Base-by-base conservation (phyloP, 2,329 filamentous ascomycete genomes). In the Dissoconium aciculare region DNA sequence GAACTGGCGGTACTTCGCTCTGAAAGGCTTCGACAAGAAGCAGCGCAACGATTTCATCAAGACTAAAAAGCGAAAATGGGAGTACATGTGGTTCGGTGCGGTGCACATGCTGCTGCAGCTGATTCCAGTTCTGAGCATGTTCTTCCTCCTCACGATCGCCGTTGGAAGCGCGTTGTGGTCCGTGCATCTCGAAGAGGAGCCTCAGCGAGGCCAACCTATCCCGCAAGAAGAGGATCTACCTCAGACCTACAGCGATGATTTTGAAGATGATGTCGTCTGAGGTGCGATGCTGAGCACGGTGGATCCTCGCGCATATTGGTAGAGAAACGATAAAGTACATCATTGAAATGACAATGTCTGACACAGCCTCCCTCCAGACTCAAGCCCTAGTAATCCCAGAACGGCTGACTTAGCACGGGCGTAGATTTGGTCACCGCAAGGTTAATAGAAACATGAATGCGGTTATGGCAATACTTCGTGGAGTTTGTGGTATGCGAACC, bases 51-150 rank as follows among this genome's bases (percentile, higher is more conserved):
- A 61, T 15, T 82, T 79, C 45, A 69, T 87, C 15, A 66, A 64
- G 32, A 63, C 60, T 17, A 66, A 66, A 36, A 63, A 62, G 26
- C 67, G 78, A 31, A 64, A 71, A 38, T 80, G 81, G 70, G 80
- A 89, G 36, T 95, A 94, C 52, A 76, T 83, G 10, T 92, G 82
- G 82, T 94, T 95, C 49, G 89, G 89, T 11, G 82, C 79, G 1
- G 66, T 89, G 3, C 81, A 84, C 29, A 71, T 94, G 60, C 54
- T 83, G 5, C 57, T 95, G 15, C 82, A 94, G 57, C 67, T 95
- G n/a, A 66, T 94, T 5, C 89, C 89, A 1, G 67, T 87, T 9
- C 57, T 94, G 28, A 91, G 80, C n/a, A 91, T 98, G 66, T 74
- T 95, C 51, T 94, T 95, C 53, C 65, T 95, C 23, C 59, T 98